Conservation (phyloP, 768 basidiomycete genomes). For the Auriscalpium vulgare region DNA sequence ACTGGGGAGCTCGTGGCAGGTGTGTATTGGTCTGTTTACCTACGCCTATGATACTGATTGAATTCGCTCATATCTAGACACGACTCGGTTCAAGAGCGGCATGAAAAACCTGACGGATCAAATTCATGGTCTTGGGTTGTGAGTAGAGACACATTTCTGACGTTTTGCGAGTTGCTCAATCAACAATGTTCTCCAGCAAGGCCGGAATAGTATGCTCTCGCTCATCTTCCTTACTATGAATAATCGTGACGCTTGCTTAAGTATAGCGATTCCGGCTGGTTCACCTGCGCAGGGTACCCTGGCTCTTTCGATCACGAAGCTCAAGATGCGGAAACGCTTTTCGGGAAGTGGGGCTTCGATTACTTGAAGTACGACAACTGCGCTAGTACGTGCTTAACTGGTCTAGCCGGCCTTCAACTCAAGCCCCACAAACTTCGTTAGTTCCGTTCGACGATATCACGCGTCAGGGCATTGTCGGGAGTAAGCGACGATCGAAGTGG, state of each 20-base stretch:
- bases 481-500: slow-evolving; percentile 25
- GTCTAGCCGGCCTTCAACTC: background rate
- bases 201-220: slow-evolving; percentile 46
- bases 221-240: background rate
- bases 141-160: slow-evolving; percentile 18
- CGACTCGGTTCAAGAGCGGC: slow-evolving; percentile 45
- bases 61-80: slow-evolving; percentile 27
- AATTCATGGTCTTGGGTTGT: slow-evolving; percentile 53
- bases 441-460: slow-evolving; percentile 52
- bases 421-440: slow-evolving; percentile 13
- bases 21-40: slow-evolving; percentile 18
- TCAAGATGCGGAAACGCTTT: slow-evolving; percentile 30
- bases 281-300: slow-evolving; percentile 56
- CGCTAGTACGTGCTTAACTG: slow-evolving; percentile 30
- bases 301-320: slow-evolving; percentile 59
- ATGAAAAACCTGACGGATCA: slow-evolving; percentile 49
- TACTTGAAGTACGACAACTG: slow-evolving; percentile 64
- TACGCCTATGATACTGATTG: background rate
- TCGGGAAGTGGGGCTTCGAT: slow-evolving; percentile 60
- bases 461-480: slow-evolving; percentile 46
- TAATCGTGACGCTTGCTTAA: slow-evolving; percentile 13
- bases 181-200: slow-evolving; percentile 29
- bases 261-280: slow-evolving; percentile 68
- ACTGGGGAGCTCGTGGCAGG: slow-evolving; percentile 51
- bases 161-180: background rate